Evolutionary conservation across 2,329 filamentous ascomycete species (phyloP).

Genomic region (Cercospora citrullina): DNA sequence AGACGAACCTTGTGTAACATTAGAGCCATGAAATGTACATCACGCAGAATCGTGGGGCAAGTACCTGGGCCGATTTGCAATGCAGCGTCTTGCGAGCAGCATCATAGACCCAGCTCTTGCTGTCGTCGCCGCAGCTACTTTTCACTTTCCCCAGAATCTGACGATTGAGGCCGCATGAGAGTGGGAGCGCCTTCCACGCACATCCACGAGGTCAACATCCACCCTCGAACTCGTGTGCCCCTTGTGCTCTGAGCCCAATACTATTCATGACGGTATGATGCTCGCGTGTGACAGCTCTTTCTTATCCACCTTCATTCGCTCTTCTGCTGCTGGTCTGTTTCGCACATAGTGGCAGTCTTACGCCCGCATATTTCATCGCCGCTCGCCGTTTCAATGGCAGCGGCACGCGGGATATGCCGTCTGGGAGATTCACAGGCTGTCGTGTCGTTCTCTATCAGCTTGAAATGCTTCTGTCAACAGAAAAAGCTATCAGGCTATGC

Average conservation of each 20-base stretch:
- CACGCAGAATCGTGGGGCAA: not conserved
- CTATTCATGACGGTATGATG: not conserved
- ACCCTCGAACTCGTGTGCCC: not conserved
- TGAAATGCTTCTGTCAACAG: not conserved
- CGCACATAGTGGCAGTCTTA: not conserved
- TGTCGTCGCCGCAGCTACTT: not conserved
- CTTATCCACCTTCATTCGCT: not conserved
- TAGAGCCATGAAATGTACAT: not conserved
- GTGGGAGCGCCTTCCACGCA: not conserved
- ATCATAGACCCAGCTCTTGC: not conserved
- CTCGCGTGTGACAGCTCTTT: not conserved
- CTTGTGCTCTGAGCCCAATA: not conserved
- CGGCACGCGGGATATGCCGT: not conserved
- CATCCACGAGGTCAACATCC: not conserved
- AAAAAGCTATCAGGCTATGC: not conserved
- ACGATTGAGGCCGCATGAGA: not conserved
- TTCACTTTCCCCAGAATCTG: not conserved
- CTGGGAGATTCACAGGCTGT: not conserved
- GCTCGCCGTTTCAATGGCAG: not conserved
- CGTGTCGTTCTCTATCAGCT: not conserved
- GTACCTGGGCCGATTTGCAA: not conserved
- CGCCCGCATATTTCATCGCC: not conserved
- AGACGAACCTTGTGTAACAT: not conserved
- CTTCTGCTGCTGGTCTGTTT: not conserved
- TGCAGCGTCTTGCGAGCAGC: not conserved